phyloP scores from a whole-genome alignment of 164 flowering plant species.

The Echeveria elegans region DNA sequence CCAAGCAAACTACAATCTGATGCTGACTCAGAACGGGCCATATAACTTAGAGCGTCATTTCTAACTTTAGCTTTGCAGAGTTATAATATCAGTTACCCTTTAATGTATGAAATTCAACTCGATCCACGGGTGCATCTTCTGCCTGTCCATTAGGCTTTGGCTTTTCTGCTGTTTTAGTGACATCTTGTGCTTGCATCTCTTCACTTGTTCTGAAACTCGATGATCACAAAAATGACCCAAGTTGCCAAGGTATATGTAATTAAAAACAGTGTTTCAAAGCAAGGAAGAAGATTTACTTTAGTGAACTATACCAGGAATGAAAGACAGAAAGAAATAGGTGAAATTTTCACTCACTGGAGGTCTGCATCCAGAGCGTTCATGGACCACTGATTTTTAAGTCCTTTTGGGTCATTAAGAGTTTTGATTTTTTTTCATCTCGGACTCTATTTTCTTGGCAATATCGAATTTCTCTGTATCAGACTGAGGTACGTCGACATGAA shows the following conservation, averaged over 20 bases:
- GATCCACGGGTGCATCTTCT: neutral
- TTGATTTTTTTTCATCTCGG: conserved; percentile 46
- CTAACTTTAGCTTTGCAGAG: neutral
- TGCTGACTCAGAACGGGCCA: neutral
- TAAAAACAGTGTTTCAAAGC: too few species aligned
- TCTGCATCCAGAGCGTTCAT: neutral
- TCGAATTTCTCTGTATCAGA: conserved; percentile 37
- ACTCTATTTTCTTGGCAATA: conserved; percentile 54
- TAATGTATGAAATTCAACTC: neutral
- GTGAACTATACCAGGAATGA: too few species aligned
- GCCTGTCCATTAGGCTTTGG: neutral
- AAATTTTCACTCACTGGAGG: too few species aligned
- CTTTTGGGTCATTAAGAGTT: conserved; percentile 26
- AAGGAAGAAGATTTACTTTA: too few species aligned
- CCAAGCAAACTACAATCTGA: neutral
- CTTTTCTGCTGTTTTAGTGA: neutral
- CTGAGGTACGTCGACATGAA: conserved; percentile 63
- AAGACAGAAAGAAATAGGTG: too few species aligned
- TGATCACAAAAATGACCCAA: too few species aligned
- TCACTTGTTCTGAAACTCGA: too few species aligned
- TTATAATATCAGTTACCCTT: neutral
- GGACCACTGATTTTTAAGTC: neutral
- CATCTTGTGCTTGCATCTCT: too few species aligned
- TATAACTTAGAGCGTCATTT: neutral
- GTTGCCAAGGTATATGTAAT: too few species aligned